Evolutionary conservation across 192 early-diverging fungal species (phyloP), one percentile per base, ranked within the genome.

Genomic region (Phlyctochytrium planicorne): DNA sequence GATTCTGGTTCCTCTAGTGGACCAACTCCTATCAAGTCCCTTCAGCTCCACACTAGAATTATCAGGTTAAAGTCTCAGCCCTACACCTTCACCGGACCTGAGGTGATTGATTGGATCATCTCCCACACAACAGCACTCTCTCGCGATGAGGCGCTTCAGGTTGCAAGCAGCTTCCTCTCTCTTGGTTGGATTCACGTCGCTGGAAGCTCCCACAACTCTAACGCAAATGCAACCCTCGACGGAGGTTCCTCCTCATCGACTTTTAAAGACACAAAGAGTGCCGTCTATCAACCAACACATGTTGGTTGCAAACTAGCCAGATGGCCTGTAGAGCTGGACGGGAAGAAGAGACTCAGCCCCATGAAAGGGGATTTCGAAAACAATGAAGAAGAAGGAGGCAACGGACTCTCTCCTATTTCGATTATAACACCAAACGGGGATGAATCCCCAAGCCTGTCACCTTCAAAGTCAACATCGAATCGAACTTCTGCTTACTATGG

Each of bases 71-170:
- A 76, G 50, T 67, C 55, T 2, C 72, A 75, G 34, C 59, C 70
- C 16, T 60, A 75, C 64, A 68, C 74, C 0, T 76, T 75, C 52
- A 63, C 68, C 16, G 79, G 79, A 1, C 14, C 32, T 4, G 73
- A 66, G n/a, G 57, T 33, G 36, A 59, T 80, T 3, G 69, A 56
- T 35, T 75, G 74, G 73, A 30, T 80, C 35, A 47, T 80, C 27
- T 62, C 33, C 14, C 25, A 61, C 56, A 67, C 70, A 6, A 32
- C 66, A n/a, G 60, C 57, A 31, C 40, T 75, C 16, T 60, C 72
- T 2, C 61, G 61, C 3, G 37, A 55, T 17, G 79, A 80, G 52
- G 71, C 64, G 6, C 30, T 75, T 12, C 1, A 34, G 2, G 32
- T 80, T 33, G 75, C 70, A 4, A 23, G 23, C 37, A 17, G 32